These are phyloP conservation scores for Phytophthora megakarya DNA, from an alignment of 352 stramenopile genomes.

Conservation along the genomic window DNA sequence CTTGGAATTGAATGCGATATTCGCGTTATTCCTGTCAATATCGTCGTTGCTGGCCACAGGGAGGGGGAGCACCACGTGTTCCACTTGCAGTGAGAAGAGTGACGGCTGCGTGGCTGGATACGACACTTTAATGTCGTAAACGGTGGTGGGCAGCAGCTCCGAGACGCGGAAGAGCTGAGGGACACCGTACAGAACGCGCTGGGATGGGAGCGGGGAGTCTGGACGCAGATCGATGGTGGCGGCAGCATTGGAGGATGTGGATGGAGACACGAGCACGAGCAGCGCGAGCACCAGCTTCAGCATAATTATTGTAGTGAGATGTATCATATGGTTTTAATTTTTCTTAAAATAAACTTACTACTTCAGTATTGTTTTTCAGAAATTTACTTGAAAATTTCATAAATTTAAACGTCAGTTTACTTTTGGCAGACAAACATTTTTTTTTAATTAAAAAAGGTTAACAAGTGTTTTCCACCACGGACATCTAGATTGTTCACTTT, in stretches of 20 bases:
- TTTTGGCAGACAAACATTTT: too few species aligned
- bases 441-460: too few species aligned
- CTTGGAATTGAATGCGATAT: conserved; percentile 18
- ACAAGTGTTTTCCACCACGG: too few species aligned
- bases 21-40: conserved; percentile 21
- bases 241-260: not conserved
- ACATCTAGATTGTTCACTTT: not conserved
- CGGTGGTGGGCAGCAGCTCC: conserved; percentile 42
- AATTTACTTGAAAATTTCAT: too few species aligned
- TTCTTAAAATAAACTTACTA: too few species aligned
- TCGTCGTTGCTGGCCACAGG: conserved; percentile 13
- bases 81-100: conserved; percentile 53
- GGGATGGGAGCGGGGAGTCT: conserved; percentile 40
- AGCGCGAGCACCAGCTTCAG: not conserved
- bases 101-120: conserved; percentile 68
- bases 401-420: too few species aligned
- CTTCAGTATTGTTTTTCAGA: too few species aligned
- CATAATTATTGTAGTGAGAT: too few species aligned
- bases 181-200: conserved; percentile 50
- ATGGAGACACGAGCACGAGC: not conserved
- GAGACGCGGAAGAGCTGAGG: conserved; percentile 60
- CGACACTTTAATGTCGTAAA: conserved; percentile 85
- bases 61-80: conserved; percentile 40
- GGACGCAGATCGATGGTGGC: conserved; percentile 43
- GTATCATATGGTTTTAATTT: too few species aligned